Evolutionary conservation across 305 asterid species (phyloP), one percentile per base, ranked within the genome.

Genomic region (Ajuga reptans): DNA sequence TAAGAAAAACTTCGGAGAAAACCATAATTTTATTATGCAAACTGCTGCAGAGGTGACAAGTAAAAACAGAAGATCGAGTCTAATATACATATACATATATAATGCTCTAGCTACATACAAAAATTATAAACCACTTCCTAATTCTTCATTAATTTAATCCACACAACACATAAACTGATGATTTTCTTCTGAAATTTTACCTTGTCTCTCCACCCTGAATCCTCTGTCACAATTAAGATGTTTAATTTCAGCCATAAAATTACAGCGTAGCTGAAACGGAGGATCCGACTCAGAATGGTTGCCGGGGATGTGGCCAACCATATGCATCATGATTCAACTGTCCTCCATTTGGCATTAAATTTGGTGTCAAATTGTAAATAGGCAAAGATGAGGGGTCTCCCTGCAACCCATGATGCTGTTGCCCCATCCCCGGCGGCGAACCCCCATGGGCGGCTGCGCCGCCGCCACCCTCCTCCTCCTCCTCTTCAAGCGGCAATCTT

Each of bases 401-500:
- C 15, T 56, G 61, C 71, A 79, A 62, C 62, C 69, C 83, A 4
- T 69, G 78, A 14, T 51, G 82, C 68, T 72, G 9, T 68, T 68
- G 60, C 17, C 31, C 76, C 12, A 81, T 21, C 18, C 64, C 78
- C 4, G 83, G 84, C 29, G 87, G 83, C 7, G 89, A 85, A 24
- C 63, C 78, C 0, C 39, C 45, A 5, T 37, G 5, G 1, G 14
- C 57, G 4, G 54, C 2, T 6, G n/a, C 36, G 33, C 71, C 74
- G 10, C 76, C 79, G 1, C 7, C 61, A 1, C 17, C 61, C 1
- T 53, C 78, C n/a, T 73, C 85, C 12, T 81, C 95, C 6, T 78
- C 90, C 6, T 84, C 95, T 42, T 77, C 89, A 5, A 88, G 67
- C 0, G 95, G 95, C 74, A 88, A 72, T 64, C 87, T 84, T 52